These are phyloP conservation scores for grape (Vitis vinifera) DNA, from an alignment of 164 flowering plant species.

Conservation along the genomic window ASM3070453v1 NC_081817.1:22649501-22650000, in stretches of 20 bases:
- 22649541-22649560: not conserved
- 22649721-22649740: slow-evolving; percentile 7
- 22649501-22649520: too few species aligned
- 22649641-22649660: too few species aligned
- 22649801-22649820: not conserved
- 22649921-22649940: slow-evolving; percentile 12
- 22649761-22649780: slow-evolving; percentile 2
- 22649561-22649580: not conserved
- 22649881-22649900: not conserved
- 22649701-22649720: not conserved
- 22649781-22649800: not conserved
- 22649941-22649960: not conserved
- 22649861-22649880: slow-evolving; percentile 10
- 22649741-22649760: not conserved
- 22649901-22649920: slow-evolving; percentile 8
- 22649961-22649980: not conserved
- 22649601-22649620: not conserved
- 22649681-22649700: not conserved
- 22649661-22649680: too few species aligned
- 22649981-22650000: too few species aligned
- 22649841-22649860: not conserved
- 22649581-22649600: too few species aligned
- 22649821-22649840: not conserved
- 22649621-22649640: not conserved
- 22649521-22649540: too few species aligned